A percentile compares a stretch with the other conserved stretches of the same genome.
Evolutionary conservation across 2,329 filamentous ascomycete genomes (phyloP).

Genomic region (Cladophialophora chaetospira): DNA sequence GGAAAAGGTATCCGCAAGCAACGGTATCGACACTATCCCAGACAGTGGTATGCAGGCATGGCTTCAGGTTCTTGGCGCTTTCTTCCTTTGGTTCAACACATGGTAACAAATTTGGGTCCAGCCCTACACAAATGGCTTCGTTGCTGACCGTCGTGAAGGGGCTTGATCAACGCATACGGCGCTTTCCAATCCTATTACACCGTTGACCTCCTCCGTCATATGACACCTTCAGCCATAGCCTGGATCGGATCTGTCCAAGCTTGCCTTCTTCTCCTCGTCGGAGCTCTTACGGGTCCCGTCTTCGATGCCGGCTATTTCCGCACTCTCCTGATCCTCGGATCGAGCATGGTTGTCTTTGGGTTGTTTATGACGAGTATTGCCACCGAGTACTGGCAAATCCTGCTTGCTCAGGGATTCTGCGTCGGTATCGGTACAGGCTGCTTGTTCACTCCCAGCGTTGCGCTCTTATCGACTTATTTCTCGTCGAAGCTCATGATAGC

Average conservation of each 20-base stretch:
- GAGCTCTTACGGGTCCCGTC: neutral
- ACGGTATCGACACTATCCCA: too few relatives aligned
- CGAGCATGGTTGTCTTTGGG: neutral
- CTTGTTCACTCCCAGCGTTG: neutral
- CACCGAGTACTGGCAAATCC: neutral
- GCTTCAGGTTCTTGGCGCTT: slow-evolving; percentile 26
- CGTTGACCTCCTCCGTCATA: neutral
- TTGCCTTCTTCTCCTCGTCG: neutral
- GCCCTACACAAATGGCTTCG: too few relatives aligned
- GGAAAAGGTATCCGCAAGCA: too few relatives aligned
- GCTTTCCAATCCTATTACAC: neutral
- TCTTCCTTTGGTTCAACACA: slow-evolving; percentile 25
- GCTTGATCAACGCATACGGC: neutral
- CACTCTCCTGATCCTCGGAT: neutral
- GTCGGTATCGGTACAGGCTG: neutral
- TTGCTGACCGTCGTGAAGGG: too few relatives aligned
- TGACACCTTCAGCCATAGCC: neutral
- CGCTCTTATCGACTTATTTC: neutral
- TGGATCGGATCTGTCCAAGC: neutral
- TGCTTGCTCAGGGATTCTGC: neutral
- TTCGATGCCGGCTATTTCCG: neutral
- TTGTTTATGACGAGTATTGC: neutral
- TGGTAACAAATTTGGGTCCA: slow-evolving; percentile 7
- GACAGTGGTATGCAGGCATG: slow-evolving; percentile 26
- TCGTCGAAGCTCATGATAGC: neutral